Base-by-base conservation (phyloP, 768 basidiomycete species). In the Phaffia tasmanica region DNA sequence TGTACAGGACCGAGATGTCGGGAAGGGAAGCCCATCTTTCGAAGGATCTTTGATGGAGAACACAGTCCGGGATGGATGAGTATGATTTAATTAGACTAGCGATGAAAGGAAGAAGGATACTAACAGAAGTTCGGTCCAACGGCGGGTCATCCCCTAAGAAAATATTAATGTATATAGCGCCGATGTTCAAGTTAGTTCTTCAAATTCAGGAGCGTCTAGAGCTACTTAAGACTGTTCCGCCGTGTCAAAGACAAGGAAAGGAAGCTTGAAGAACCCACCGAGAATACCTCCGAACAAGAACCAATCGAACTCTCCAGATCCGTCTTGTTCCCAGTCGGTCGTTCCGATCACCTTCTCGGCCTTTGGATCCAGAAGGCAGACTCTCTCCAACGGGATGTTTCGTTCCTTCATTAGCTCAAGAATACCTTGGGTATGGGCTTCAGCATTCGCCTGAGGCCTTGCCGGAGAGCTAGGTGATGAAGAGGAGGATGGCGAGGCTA, bases 311-410 rank as follows among this genome's bases (percentile, higher is more conserved):
- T 77, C 54, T 30, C 83, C 83, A 65, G 85, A 81, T 19, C 32
- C 56, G 27, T 57, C 56, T 21, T 57, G 27, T 14, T 57, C 32
- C 1, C 84, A 85, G 72, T 98, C 94, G 61, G 83, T 82, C 0
- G 92, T 90, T 0, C 82, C 77, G 15, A 98, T 80, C 64, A 77
- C 81, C 62, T 79, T 75, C 62, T 83, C 79, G 0, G 92, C 92
- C 73, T 85, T 88, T 0, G 95, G 95, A 74, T 99, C 95, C n/a
- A 99, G 82, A 19, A 99, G 78, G 73, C 95, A 99, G 14, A 95
- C 87, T 71, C 81, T 81, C 0, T 83, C 80, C 4, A 85, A 74
- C 0, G 79, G 63, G 66, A 81, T 63, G 71, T 75, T 49, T 70
- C 78, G 71, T 29, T 70, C 63, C 47, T 54, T 68, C 76, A 91